Evolutionary conservation across 192 early-diverging fungal species (phyloP).

Genomic region (Coemansia asiatica): DNA sequence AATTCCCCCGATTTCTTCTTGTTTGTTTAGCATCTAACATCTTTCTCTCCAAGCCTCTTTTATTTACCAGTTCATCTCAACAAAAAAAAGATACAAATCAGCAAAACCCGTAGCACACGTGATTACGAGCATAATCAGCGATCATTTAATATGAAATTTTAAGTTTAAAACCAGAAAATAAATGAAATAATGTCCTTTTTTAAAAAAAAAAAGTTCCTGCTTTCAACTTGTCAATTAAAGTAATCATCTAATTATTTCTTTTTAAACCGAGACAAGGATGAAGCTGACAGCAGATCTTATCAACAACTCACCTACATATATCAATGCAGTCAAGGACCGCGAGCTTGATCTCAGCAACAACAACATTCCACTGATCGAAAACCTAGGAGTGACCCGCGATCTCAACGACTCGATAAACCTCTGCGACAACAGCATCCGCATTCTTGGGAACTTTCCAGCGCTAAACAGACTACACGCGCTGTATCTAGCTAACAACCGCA

Average conservation of each 20-base stretch:
- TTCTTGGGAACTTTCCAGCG: conserved; percentile 84
- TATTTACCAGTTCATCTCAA: not conserved
- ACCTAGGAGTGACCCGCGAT: conserved; percentile 93
- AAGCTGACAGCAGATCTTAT: conserved; percentile 78
- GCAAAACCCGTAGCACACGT: not conserved
- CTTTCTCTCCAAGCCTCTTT: too few species aligned
- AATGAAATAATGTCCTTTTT: too few species aligned
- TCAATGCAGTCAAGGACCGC: conserved; percentile 88
- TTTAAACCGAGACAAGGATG: conserved; percentile 54
- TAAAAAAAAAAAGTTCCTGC: not conserved
- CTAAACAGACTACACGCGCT: conserved; percentile 73
- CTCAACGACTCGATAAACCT: conserved; percentile 91
- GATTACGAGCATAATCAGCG: not conserved
- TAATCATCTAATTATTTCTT: not conserved
- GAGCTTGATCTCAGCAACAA: conserved; percentile 87
- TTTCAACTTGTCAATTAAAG: not conserved
- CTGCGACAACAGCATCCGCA: conserved; percentile 85
- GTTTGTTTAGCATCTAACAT: too few species aligned
- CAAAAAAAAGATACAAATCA: not conserved
- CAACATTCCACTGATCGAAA: conserved; percentile 90
- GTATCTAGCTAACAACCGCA: conserved; percentile 86
- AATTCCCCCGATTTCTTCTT: not conserved
- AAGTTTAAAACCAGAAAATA: not conserved
- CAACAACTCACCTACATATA: conserved; percentile 61
- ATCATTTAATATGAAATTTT: not conserved